These are phyloP conservation scores for Camelina hispida DNA, from an alignment of 345 rosid species.

Conservation along the genomic window DNA sequence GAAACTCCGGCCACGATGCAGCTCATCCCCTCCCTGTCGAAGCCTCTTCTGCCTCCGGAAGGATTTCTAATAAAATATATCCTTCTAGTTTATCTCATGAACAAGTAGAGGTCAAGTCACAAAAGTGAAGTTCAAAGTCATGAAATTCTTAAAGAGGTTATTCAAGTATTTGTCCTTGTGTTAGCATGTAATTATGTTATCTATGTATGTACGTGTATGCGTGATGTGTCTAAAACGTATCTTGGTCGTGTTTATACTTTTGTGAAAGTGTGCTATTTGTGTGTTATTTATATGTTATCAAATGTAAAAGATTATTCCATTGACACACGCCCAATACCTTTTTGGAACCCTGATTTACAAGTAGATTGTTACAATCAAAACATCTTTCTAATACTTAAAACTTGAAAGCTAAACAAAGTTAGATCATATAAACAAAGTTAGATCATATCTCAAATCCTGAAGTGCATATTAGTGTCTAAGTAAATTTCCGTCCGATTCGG, in stretches of 20 bases:
- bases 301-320: background rate
- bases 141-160: background rate
- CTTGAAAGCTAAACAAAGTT: background rate
- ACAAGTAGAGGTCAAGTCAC: conserved; percentile 18
- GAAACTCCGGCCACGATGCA: conserved; percentile 12
- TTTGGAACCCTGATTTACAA: background rate
- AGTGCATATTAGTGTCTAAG: background rate
- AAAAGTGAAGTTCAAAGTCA: conserved; percentile 1
- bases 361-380: background rate
- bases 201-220: background rate
- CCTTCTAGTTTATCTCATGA: conserved; percentile 28
- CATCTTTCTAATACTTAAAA: no score
- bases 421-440: background rate
- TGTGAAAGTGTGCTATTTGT: background rate
- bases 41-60: conserved; percentile 25
- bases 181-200: conserved; percentile 8
- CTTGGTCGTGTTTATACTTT: conserved; percentile 12
- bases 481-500: background rate
- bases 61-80: conserved; percentile 19
- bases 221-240: conserved; percentile 17
- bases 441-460: background rate
- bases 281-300: background rate
- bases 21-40: background rate
- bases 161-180: conserved; percentile 14
- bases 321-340: background rate